Percentiles rank a stretch among this genome's conserved stretches.
Evolutionary conservation across 1,284 basidiomycete species (phyloP).

Genomic region (Xanthoconium separans): DNA sequence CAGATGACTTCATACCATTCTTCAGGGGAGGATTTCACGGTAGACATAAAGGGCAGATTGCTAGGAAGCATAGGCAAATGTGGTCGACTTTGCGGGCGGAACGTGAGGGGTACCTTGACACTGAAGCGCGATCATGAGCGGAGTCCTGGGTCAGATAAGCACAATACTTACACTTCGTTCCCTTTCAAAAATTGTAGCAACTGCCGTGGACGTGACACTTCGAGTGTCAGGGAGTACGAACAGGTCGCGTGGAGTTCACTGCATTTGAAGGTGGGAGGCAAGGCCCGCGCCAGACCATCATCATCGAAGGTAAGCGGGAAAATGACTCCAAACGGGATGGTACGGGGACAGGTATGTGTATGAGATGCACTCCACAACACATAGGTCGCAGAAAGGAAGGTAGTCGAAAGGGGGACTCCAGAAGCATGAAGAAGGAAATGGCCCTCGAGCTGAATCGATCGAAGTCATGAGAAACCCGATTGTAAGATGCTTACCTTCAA

Average conservation of each 20-base stretch:
- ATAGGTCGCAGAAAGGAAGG: slow-evolving; percentile 20
- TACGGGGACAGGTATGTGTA: slow-evolving; percentile 19
- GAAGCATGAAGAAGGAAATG: slow-evolving; percentile 17
- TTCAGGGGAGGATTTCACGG: slow-evolving; percentile 33
- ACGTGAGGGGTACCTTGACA: slow-evolving; percentile 25
- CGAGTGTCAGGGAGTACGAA: slow-evolving; percentile 28
- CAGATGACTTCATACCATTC: slow-evolving; percentile 33
- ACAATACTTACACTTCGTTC: slow-evolving; percentile 17
- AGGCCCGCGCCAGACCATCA: slow-evolving; percentile 11
- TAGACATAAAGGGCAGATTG: slow-evolving; percentile 26
- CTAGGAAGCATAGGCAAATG: slow-evolving; percentile 27
- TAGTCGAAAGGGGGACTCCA: slow-evolving; percentile 11
- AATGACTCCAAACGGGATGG: slow-evolving; percentile 21
- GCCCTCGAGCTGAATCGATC: slow-evolving; percentile 26
- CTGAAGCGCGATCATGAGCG: slow-evolving; percentile 11
- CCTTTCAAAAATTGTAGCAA: slow-evolving; percentile 22
- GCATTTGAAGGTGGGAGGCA: slow-evolving; percentile 29
- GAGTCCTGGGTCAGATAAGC: neutral
- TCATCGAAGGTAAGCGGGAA: slow-evolving; percentile 30
- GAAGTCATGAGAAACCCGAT: slow-evolving; percentile 1
- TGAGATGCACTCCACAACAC: slow-evolving; percentile 20
- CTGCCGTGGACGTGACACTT: slow-evolving; percentile 21
- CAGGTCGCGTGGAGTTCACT: slow-evolving; percentile 11
- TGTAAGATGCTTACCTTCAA: slow-evolving; percentile 22
- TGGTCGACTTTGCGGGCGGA: slow-evolving; percentile 26